Evolutionary conservation across 2,329 filamentous ascomycete species (phyloP), one percentile per base, ranked within the genome.

Genomic region (Clarireedia hainanense): DNA sequence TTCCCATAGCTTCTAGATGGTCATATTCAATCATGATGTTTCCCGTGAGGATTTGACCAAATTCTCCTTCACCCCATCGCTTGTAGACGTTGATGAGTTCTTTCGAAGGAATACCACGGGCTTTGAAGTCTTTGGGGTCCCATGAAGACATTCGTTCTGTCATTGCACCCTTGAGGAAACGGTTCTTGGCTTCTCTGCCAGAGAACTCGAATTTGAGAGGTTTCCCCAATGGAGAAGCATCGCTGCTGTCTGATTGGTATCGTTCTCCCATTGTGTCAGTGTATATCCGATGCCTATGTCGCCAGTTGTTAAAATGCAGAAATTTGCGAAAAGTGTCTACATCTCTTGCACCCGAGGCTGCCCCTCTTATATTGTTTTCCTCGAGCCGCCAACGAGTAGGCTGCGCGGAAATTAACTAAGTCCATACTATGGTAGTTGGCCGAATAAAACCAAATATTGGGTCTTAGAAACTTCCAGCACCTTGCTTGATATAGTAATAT

Each of bases 101-200:
- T 60, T 76, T 73, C 12, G 73, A 74, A 6, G 80, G 78, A 4
- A 84, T 70, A 24, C 80, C 78, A 43, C 84, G 76, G 3, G 73
- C 73, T 23, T 75, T 69, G 7, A 79, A 62, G 55, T 80, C 73
- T 24, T 24, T 75, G 6, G 77, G 72, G 57, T 80, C 74, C 80
- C 81, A 88, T 5, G 77, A 81, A 0, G 81, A 80, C 14, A 86
- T 71, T 6, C 77, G 73, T 67, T 88, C 85, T 2, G 80, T 80
- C 84, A 88, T 86, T 43, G 85, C 79, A 5, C 74, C 81, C 68
- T 88, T 88, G 60, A 86, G 68, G 64, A 86, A 83, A n/a, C 83
- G 75, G 66, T 87, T 88, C 43, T 76, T 77, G 1, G 83, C 83
- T 1, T 75, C 78, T 56, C 73, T 75, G 51, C 76, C 75, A 43